phyloP scores from a whole-genome alignment of 148 eudicot genomes.

The Salicornia ramosissima region DNA sequence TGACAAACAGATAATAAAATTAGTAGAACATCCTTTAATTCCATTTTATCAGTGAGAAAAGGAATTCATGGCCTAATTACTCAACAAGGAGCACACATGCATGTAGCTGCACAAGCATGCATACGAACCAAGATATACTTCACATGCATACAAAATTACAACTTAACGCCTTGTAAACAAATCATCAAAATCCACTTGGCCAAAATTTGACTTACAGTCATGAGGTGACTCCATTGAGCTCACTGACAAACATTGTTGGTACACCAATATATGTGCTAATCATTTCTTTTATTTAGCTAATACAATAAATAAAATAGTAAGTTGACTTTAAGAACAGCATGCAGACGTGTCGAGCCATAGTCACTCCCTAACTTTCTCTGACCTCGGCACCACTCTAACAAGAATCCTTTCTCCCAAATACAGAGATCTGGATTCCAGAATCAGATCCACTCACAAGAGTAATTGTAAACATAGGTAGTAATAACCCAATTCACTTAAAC shows the following conservation, averaged over 20 bases:
- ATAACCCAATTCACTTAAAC: too few species aligned
- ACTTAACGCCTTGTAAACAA: background rate
- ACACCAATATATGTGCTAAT: background rate
- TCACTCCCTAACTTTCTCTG: too few species aligned
- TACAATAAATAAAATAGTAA: background rate
- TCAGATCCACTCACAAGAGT: too few species aligned
- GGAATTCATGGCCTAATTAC: background rate
- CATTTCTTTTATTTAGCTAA: background rate
- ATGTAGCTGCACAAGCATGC: too few species aligned
- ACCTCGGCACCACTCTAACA: too few species aligned
- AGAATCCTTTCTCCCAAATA: too few species aligned
- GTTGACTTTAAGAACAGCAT: background rate
- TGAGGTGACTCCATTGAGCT: too few species aligned
- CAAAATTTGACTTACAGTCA: background rate
- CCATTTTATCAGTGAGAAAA: background rate
- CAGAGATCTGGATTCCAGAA: too few species aligned
- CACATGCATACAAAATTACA: background rate
- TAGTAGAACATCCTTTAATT: background rate
- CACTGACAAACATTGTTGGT: background rate
- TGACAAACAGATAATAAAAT: conserved; percentile 2
- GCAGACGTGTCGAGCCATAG: too few species aligned
- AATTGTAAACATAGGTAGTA: too few species aligned
- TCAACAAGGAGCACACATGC: background rate
- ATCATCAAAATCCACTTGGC: background rate
- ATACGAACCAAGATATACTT: background rate